A percentile compares a stretch with the other conserved stretches of the same genome.
phyloP scores from a whole-genome alignment of 1,139 yeast species.

The Lodderomyces parapsilosis region DNA sequence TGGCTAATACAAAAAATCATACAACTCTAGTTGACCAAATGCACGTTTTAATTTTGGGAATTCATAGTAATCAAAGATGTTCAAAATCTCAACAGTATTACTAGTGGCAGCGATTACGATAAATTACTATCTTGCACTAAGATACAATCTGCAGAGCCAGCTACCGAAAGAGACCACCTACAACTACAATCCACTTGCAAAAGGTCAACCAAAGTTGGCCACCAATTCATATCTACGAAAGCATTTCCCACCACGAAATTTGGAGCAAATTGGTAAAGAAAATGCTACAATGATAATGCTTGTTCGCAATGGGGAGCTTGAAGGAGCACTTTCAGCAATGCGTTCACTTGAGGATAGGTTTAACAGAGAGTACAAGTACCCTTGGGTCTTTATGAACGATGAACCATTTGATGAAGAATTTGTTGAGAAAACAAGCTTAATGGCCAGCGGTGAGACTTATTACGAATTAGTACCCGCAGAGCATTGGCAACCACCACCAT shows the following conservation, averaged over 20 bases:
- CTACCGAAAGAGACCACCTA: neutral
- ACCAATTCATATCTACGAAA: constrained; percentile 42
- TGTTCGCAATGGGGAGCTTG: constrained; percentile 41
- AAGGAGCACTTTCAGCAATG: constrained; percentile 43
- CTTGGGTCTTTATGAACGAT: constrained; percentile 48
- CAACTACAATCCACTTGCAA: constrained; percentile 11
- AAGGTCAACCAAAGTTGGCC: constrained; percentile 33
- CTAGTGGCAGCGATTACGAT: constrained; percentile 13
- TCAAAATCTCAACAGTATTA: neutral
- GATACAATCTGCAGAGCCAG: neutral
- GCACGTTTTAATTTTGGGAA: neutral
- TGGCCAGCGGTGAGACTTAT: constrained; percentile 78
- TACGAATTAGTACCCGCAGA: constrained; percentile 42
- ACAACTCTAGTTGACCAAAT: neutral
- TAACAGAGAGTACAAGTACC: constrained; percentile 44
- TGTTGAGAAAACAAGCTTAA: constrained; percentile 60
- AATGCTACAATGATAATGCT: constrained; percentile 53
- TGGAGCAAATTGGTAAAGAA: constrained; percentile 41
- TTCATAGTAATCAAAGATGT: neutral
- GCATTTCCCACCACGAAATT: constrained; percentile 27
- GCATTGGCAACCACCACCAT: constrained; percentile 45
- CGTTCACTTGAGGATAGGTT: constrained; percentile 48
- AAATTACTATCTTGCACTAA: constrained; percentile 16
- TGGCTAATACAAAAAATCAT: neutral
- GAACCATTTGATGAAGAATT: constrained; percentile 42